Base-by-base conservation (phyloP, 2,329 filamentous ascomycete species). In the Fusarium hostae region DNA sequence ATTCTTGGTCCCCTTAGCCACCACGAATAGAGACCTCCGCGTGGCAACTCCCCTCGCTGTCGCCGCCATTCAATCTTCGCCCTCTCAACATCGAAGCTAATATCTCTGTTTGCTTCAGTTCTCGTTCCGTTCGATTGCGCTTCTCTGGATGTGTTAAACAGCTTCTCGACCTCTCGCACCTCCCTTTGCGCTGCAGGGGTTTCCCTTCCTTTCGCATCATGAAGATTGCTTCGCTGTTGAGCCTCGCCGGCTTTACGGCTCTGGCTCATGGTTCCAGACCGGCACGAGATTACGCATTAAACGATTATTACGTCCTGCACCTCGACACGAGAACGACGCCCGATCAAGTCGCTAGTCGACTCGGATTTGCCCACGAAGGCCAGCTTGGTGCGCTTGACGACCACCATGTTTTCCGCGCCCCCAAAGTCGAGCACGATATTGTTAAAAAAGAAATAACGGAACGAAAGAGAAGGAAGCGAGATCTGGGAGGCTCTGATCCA, bases 231-330 rank as follows among this genome's bases (percentile, higher is more conserved):
- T 84, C 87, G 66, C 75, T 89, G 57, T 77, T 92, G 63, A 84
- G 86, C 80, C 82, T 89, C 54, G 80, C 86, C 59, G 84, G 87
- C 81, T 81, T 90, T 51, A 82, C 86, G 66, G 82, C 81, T 66
- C 77, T 86, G 77, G 81, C 85, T 67, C 82, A 84, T 63, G 84
- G 86, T 34, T 80, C 85, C 48, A 80, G 89, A 47, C 84, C 85
- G 54, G 84, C 86, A 70, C 91, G 93, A 75, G 88, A 96, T 78
- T 93, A 97, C 85, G 88, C 92, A 54, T 86, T 88, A 41, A 90
- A 94, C 82, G 95, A 99, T 81, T 98, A 97, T 83, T 98, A 98
- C 80, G 94, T 97, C 71, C 86, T 99, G 50, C 93, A 98, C 73
- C 88, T 99, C 77, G 89, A 92, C 65, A 83, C 88, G 16, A 85